phyloP scores from a whole-genome alignment of 192 early-diverging fungal species.

The Mortierella claussenii region DNA sequence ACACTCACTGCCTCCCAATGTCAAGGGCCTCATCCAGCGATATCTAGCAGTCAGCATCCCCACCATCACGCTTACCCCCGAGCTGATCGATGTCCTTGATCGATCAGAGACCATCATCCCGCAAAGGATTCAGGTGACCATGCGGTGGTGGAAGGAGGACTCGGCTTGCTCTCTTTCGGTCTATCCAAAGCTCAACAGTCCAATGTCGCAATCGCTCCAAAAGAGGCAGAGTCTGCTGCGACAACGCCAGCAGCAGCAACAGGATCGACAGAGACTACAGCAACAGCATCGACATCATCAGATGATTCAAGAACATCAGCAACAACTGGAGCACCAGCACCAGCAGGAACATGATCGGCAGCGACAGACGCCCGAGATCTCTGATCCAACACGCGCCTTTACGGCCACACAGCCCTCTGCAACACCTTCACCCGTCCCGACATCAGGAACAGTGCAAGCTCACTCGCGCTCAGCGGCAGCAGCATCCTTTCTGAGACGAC shows the following conservation, averaged over 20 bases:
- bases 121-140: constrained; percentile 40
- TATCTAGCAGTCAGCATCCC: constrained; percentile 44
- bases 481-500: constrained; percentile 13
- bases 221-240: constrained; percentile 15
- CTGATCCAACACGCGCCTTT: not conserved
- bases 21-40: constrained; percentile 45
- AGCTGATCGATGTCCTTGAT: constrained; percentile 39
- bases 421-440: not conserved
- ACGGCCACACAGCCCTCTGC: not conserved
- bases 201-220: constrained; percentile 17
- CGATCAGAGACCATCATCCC: constrained; percentile 33
- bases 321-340: not conserved
- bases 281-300: constrained; percentile 8
- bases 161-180: constrained; percentile 34
- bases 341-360: not conserved
- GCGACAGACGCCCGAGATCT: not conserved
- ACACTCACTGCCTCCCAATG: constrained; percentile 43
- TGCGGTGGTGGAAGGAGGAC: constrained; percentile 55
- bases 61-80: constrained; percentile 44
- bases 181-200: constrained; percentile 39
- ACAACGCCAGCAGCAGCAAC: not conserved
- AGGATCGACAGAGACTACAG: not conserved
- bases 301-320: not conserved
- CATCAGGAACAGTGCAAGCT: constrained; percentile 6
- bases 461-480: constrained; percentile 1